Evolutionary conservation across 768 basidiomycete species (phyloP).

Genomic region (Erythrobasidium yunnanense): DNA sequence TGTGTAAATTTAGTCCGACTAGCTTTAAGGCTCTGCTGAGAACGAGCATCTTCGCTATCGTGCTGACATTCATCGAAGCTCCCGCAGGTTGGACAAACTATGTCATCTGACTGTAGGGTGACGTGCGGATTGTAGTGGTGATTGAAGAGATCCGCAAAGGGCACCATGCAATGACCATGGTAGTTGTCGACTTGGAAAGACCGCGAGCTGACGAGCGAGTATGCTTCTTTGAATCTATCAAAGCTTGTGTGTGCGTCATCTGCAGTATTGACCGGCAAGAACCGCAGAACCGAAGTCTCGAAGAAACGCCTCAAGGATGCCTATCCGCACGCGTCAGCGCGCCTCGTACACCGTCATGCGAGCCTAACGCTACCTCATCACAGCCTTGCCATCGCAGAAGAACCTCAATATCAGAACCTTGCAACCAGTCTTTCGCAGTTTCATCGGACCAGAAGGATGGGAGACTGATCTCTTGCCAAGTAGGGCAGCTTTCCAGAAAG

Average conservation of each 20-base stretch:
- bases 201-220: constrained; percentile 63
- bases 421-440: constrained; percentile 36
- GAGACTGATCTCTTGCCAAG: constrained; percentile 30
- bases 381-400: constrained; percentile 5
- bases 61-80: constrained; percentile 59
- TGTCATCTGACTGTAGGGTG: constrained; percentile 53
- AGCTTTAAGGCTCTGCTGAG: background rate
- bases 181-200: constrained; percentile 74
- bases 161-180: constrained; percentile 70
- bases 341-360: background rate
- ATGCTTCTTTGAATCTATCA: constrained; percentile 49
- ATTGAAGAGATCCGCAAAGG: constrained; percentile 58
- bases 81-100: constrained; percentile 64
- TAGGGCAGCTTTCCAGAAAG: constrained; percentile 43
- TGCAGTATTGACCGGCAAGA: no score
- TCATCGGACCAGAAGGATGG: constrained; percentile 43
- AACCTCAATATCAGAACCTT: constrained; percentile 38
- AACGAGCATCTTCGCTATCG: constrained; percentile 41
- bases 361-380: constrained; percentile 16
- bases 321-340: background rate
- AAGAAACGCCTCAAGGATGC: background rate
- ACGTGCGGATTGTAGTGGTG: constrained; percentile 30
- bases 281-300: no score
- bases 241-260: no score
- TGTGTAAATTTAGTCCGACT: background rate